These are phyloP conservation scores for Fusarium mundagurra DNA, from an alignment of 2,329 filamentous ascomycete genomes.

Conservation along the genomic window DNA sequence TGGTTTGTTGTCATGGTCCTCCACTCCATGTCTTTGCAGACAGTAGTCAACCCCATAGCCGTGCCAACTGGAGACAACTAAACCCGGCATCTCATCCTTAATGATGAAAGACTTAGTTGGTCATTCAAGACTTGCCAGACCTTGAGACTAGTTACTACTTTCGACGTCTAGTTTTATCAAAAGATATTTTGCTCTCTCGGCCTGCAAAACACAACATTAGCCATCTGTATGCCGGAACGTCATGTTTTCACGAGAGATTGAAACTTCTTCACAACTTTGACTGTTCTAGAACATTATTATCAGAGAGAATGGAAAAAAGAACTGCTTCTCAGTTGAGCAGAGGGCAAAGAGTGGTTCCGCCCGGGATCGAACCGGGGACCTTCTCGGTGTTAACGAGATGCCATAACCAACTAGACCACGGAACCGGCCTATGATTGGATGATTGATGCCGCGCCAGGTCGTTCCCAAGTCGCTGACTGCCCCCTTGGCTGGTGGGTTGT, in stretches of 20 bases:
- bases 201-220: neutral
- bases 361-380: slow-evolving; percentile 8
- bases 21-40: no score
- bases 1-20: no score
- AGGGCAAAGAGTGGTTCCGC: slow-evolving; percentile 12
- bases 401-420: slow-evolving; percentile 7
- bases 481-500: no score
- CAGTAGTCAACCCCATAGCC: no score
- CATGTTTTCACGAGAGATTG: accelerated
- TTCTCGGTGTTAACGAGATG: slow-evolving; percentile 6
- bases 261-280: neutral
- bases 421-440: slow-evolving; percentile 11
- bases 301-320: accelerated
- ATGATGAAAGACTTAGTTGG: no score
- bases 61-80: no score
- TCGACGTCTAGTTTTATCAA: no score
- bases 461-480: accelerated
- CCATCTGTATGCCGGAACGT: neutral
- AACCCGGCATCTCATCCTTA: no score
- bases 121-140: no score
- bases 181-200: no score
- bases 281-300: accelerated
- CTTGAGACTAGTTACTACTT: no score
- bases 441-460: accelerated
- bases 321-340: neutral